Evolutionary conservation across 2,329 filamentous ascomycete species (phyloP), one percentile per base, ranked within the genome.

Genomic region (Fusarium sp.): DNA sequence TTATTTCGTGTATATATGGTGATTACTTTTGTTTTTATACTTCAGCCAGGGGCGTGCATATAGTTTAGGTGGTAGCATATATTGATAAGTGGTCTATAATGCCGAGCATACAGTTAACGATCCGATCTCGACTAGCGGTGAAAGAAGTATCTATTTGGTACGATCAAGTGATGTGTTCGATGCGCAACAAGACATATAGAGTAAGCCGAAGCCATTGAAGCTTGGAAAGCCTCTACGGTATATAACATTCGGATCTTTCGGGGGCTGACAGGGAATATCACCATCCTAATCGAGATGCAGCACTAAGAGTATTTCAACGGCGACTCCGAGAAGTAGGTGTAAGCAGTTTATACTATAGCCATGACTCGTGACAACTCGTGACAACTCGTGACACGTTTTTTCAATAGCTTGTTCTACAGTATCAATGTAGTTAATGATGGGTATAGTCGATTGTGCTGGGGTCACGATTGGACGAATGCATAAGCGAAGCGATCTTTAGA

Each of bases 311-410:
- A 44, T 38, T n/a, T 20, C 45, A 40, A 45, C 68, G 65, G 68
- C 46, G 44, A 59, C 53, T 24, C 68, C 68, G 68, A 69, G 53
- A 59, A 49, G 61, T 52, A 60, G 38, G 18, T 52, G 45, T 38
- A 39, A 45, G 66, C 57, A 70, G 31, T 33, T 34, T 58, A 42
- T 44, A 48, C 33, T 26, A 53, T 43, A 34, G 13, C n/a, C 45
- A 22, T 24, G 43, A 33, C 39, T 51, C 26, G 33, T 36, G 33
- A 33, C 20, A 49, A 33, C 39, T 51, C 26, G 33, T 36, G 33
- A 33, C 20, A 49, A 33, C 39, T 51, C 26, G 33, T 36, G 33
- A 33, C 20, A 49, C 36, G 15, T 5, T 13, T 26, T 39, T 49
- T 24, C 10, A 17, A 18, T 34, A 36, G 34, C 36, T 13, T 40